Evolutionary conservation across 331 rosid species (phyloP), one percentile per base, ranked within the genome.

Genomic region (Quercus phellos): DNA sequence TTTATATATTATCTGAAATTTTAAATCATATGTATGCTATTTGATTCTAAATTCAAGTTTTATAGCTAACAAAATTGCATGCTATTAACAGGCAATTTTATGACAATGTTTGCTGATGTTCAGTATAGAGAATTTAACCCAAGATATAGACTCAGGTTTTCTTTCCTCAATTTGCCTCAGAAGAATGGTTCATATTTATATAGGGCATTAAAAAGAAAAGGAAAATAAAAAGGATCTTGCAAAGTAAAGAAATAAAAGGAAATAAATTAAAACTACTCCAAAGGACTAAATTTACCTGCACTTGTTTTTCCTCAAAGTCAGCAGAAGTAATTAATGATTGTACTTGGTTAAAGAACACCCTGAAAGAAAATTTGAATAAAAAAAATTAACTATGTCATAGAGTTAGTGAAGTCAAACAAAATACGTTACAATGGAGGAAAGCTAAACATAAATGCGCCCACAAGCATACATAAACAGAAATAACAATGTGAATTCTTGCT

Each of bases 291-390:
- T 74, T 89, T 88, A 94, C 99, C 82, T 87, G 90, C 80, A 81
- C 87, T 61, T 10, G 85, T 76, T 81, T 86, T 82, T 74, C 91
- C 64, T 75, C 92, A 74, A 30, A 79, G 76, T 93, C 98, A 55
- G 86, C 38, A 71, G 92, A 75, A 76, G 74, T 74, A 76, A 89
- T 63, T 29, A 77, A 79, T 46, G 94, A 84, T 73, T 88, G 94
- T 69, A 94, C 82, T 79, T 92, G 88, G 79, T 86, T 87, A 66
- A 73, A 79, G 86, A 92, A 92, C 70, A 90, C 91, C 86, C 99
- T 94, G 86, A 81, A 73, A 77, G 46, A 61, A 80, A 59, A 74
- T 22, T 66, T 1, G 51, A 7, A 18, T 66, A 32, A 66, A 7
- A 7, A 54, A 54, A 51, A 59, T 13, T 60, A 60, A 79, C 71